Conservation (phyloP, 257 asterid genomes). For the Galeopsis tetrahit region DNA sequence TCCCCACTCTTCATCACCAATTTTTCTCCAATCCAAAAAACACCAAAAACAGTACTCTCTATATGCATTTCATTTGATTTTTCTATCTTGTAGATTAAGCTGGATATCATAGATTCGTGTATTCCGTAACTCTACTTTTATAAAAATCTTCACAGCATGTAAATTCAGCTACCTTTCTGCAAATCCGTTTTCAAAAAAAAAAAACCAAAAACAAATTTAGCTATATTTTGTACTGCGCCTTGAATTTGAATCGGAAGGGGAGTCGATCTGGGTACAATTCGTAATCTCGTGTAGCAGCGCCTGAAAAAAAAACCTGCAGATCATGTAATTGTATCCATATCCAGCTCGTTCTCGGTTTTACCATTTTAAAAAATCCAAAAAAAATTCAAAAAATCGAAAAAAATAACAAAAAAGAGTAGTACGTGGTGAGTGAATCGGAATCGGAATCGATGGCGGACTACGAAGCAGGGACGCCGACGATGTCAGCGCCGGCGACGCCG, state of each 20-base stretch:
- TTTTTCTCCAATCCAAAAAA: not conserved
- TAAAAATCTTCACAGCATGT: constrained; percentile 66
- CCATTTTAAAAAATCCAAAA: not conserved
- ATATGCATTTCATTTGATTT: not conserved
- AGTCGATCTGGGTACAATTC: constrained; percentile 49
- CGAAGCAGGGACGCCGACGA: constrained; percentile 51
- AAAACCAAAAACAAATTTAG: constrained; percentile 21
- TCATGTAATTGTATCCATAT: constrained; percentile 43
- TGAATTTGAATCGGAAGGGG: not conserved
- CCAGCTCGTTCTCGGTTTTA: not conserved
- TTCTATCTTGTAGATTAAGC: constrained; percentile 32
- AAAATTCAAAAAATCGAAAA: not conserved
- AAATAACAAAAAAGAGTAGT: not conserved
- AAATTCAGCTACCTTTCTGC: constrained; percentile 28
- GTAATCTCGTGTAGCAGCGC: constrained; percentile 48
- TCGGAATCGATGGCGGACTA: constrained; percentile 53
- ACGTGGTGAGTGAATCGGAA: not conserved
- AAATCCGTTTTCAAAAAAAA: constrained; percentile 17
- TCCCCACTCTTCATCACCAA: not conserved
- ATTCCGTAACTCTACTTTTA: constrained; percentile 59
- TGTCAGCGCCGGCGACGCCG: constrained; percentile 85
- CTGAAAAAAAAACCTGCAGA: constrained; percentile 49
- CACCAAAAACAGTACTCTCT: no score
- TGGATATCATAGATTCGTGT: constrained; percentile 45
- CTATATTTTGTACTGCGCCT: not conserved